Base-by-base conservation (phyloP, 495 filamentous ascomycete species). In the Astrothelium macrocarpum region DNA sequence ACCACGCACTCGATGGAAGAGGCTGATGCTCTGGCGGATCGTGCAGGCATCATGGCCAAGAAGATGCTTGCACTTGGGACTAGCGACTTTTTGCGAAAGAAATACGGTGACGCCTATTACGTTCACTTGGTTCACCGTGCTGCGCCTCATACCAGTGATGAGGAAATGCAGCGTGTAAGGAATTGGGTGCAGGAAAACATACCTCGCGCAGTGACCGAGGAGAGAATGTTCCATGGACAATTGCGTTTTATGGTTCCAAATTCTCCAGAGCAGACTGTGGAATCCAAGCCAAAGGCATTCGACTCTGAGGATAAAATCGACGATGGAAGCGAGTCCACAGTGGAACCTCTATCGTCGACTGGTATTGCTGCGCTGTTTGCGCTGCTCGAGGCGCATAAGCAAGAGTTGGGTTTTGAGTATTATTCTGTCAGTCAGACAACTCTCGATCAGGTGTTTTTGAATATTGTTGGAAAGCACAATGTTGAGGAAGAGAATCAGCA, bases 361-460 rank as follows among this genome's bases (percentile, higher is more conserved):
- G 70, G 76, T 14, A 82, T 89, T 61, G 84, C 87, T 0, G 76
- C 79, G 2, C 75, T 94, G 39, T 90, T 95, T 67, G 82, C 84
- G 32, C 65, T 81, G 39, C 78, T 96, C 0, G 91, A 95, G 73
- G 81, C 80, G 67, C 76, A 83, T 59, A 88, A 85, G 68, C 77
- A 84, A 31, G 72, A 72, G 20, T 70, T 93, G 53, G 87, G 88
- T 0, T 78, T 94, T 31, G 86, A 88, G 76, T 88, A 90, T 71
- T 95, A 88, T 71, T 87, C 85, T 53, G 88, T 92, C 66, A 86
- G 81, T 56, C 88, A 87, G 65, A 91, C 89, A 59, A 92, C 89
- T 36, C 78, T 95, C 64, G 91, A 95, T 74, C 87, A 94, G 77
- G 90, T 95, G 0, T 96, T 96, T 74, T 75, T 96, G 76, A 83